These are phyloP conservation scores for Pseudomassariella vexata DNA, from an alignment of 2,329 filamentous ascomycete genomes.

Conservation along the genomic window DNA sequence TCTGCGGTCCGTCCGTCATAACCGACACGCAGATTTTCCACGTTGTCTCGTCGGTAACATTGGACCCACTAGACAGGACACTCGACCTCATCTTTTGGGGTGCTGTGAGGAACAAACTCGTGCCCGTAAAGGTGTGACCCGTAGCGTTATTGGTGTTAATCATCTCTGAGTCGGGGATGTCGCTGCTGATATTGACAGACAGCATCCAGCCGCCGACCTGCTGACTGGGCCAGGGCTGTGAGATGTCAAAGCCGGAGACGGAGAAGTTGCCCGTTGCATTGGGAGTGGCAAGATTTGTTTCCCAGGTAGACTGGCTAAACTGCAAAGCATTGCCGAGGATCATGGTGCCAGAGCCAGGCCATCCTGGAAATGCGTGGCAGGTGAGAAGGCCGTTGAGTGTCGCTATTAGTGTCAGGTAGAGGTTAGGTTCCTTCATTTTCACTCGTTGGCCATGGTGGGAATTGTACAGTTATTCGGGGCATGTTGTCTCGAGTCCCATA, in stretches of 20 bases:
- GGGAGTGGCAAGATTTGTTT: slow-evolving; percentile 36
- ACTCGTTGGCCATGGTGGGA: no score
- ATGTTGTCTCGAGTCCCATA: no score
- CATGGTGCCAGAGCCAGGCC: slow-evolving; percentile 28
- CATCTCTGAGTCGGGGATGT: slow-evolving; percentile 16
- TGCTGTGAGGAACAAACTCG: slow-evolving; percentile 18
- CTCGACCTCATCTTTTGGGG: slow-evolving; percentile 10
- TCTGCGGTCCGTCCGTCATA: slow-evolving; percentile 14
- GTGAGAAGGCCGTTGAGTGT: background rate
- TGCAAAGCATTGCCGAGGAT: slow-evolving; percentile 17
- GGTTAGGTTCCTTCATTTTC: no score
- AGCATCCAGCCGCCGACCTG: slow-evolving; percentile 37
- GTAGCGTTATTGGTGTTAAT: slow-evolving; percentile 14
- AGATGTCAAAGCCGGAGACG: slow-evolving; percentile 14
- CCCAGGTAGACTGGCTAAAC: slow-evolving; percentile 18
- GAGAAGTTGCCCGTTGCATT: slow-evolving; percentile 12
- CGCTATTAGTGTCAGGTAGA: no score
- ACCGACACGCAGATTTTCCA: slow-evolving; percentile 22
- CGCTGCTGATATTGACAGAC: slow-evolving; percentile 17
- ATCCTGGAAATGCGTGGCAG: slow-evolving; percentile 28
- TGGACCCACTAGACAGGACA: slow-evolving; percentile 10
- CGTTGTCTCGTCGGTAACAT: slow-evolving; percentile 16
- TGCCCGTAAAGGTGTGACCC: slow-evolving; percentile 18
- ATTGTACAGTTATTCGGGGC: no score
- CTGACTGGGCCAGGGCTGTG: slow-evolving; percentile 43